Evolutionary conservation across 768 basidiomycete genomes (phyloP).

Genomic region (Rhodosporidiobolus odoratus): DNA sequence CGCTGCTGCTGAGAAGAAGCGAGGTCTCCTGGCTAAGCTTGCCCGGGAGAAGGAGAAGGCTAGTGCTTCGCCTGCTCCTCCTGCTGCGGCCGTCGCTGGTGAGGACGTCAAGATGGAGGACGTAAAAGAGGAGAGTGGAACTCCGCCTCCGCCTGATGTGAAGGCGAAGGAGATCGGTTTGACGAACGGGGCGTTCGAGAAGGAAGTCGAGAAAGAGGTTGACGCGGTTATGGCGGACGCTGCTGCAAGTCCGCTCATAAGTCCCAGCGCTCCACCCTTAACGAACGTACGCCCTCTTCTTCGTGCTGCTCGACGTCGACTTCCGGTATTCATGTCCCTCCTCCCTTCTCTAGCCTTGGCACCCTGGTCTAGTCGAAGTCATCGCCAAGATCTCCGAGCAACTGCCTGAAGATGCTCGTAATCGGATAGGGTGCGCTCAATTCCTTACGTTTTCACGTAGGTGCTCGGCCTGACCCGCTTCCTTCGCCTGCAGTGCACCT

Average conservation of each 20-base stretch:
- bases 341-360: slow-evolving; percentile 56
- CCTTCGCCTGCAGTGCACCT: slow-evolving; percentile 58
- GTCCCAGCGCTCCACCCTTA: neutral
- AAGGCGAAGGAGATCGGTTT: neutral
- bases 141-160: slow-evolving; percentile 1
- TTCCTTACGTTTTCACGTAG: neutral
- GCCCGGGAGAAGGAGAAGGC: slow-evolving; percentile 20
- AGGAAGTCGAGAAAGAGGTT: neutral
- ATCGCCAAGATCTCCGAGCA: slow-evolving; percentile 72
- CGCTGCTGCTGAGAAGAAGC: slow-evolving; percentile 18
- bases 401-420: slow-evolving; percentile 59
- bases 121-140: slow-evolving; percentile 17
- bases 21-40: slow-evolving; percentile 24
- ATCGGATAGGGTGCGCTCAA: slow-evolving; percentile 63
- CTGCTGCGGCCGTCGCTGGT: slow-evolving; percentile 1
- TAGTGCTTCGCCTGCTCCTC: neutral
- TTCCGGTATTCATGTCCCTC: neutral
- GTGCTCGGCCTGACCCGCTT: slow-evolving; percentile 14
- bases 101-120: slow-evolving; percentile 39
- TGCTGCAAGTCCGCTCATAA: neutral
- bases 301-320: no score
- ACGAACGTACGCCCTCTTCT: neutral
- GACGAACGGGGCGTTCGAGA: neutral
- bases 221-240: slow-evolving; percentile 47
- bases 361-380: slow-evolving; percentile 63